Percentiles rank a stretch among this genome's conserved stretches.
Conservation (phyloP, 1,139 yeast species). For the Kurtzmaniella quercitrusa region DNA sequence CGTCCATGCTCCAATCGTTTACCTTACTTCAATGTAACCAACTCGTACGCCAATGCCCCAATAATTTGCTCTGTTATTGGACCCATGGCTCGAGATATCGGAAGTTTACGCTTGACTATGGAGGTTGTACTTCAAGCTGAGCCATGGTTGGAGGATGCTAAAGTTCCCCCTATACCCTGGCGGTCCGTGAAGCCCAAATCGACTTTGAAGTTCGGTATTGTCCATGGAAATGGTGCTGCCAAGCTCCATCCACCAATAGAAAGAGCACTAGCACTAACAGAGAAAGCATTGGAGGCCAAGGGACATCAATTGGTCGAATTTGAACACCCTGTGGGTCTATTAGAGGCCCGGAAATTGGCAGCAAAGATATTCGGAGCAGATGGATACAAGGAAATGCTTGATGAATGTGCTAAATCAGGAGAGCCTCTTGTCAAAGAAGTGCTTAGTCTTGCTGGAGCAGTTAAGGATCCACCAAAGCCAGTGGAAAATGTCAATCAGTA, state of each 20-base stretch:
- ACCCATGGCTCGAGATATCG: slow-evolving; percentile 28
- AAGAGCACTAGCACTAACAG: slow-evolving; percentile 12
- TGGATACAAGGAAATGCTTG: slow-evolving; percentile 12
- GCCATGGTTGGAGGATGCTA: slow-evolving; percentile 17
- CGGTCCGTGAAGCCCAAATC: slow-evolving; percentile 5
- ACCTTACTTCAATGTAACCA: slow-evolving; percentile 10
- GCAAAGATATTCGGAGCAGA: slow-evolving; percentile 12
- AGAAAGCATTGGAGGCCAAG: slow-evolving; percentile 8
- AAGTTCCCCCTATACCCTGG: slow-evolving; percentile 15
- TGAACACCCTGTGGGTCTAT: slow-evolving; percentile 9
- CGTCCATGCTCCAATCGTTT: slow-evolving; percentile 12
- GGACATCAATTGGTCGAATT: slow-evolving; percentile 17
- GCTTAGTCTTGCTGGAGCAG: slow-evolving; percentile 1
- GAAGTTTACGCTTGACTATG: slow-evolving; percentile 20
- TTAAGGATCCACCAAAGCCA: slow-evolving; percentile 6
- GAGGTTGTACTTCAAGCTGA: slow-evolving; percentile 12
- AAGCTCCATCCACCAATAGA: slow-evolving; percentile 16
- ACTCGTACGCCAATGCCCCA: slow-evolving; percentile 11
- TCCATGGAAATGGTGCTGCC: slow-evolving; percentile 11
- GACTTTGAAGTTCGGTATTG: slow-evolving; percentile 13
- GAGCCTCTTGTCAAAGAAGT: slow-evolving; percentile 12
- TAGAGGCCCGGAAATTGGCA: slow-evolving; percentile 8
- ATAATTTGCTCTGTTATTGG: slow-evolving; percentile 24
- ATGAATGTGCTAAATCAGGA: slow-evolving; percentile 13
- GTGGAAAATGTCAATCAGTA: slow-evolving; percentile 19